Evolutionary conservation across 495 filamentous ascomycete species (phyloP).

Genomic region (Trichocladium uniseriatum): DNA sequence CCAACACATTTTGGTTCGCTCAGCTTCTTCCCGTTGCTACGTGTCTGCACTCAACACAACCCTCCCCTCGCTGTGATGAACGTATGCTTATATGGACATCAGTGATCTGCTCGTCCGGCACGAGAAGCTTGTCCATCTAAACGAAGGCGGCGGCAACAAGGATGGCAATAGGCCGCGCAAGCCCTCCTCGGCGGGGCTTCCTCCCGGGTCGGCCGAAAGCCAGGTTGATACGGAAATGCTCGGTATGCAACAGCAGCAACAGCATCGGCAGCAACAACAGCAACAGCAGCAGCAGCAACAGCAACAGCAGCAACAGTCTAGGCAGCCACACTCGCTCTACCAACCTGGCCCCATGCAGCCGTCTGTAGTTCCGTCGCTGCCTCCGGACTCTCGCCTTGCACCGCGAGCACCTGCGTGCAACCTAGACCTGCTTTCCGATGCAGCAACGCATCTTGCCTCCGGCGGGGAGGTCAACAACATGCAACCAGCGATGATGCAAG

Average conservation of each 20-base stretch:
- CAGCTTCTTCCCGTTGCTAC: slow-evolving; percentile 2
- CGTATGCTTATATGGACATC: slow-evolving; percentile 46
- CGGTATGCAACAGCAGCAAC: slow-evolving; percentile 26
- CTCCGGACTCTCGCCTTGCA: slow-evolving; percentile 33
- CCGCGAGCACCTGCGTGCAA: slow-evolving; percentile 42
- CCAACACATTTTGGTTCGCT: neutral
- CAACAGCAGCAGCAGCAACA: slow-evolving; percentile 20
- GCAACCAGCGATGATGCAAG: slow-evolving; percentile 37
- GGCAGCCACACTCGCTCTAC: slow-evolving; percentile 22
- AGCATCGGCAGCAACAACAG: slow-evolving; percentile 19
- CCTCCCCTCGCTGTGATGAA: slow-evolving; percentile 9
- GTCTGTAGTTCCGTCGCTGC: slow-evolving; percentile 28
- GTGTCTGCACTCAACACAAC: neutral
- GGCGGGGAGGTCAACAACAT: slow-evolving; percentile 40
- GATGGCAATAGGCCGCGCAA: slow-evolving; percentile 40
- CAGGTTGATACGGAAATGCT: slow-evolving; percentile 39
- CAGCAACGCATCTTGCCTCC: slow-evolving; percentile 41
- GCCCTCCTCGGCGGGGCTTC: slow-evolving; percentile 33
- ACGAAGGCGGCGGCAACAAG: slow-evolving; percentile 43
- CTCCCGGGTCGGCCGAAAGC: slow-evolving; percentile 29
- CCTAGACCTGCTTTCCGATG: slow-evolving; percentile 43
- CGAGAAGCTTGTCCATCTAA: slow-evolving; percentile 63
- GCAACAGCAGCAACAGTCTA: slow-evolving; percentile 2
- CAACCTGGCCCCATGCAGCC: slow-evolving; percentile 31
- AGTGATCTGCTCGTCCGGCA: slow-evolving; percentile 65